Percentiles rank a stretch among this genome's conserved stretches.
Conservation (phyloP, 192 early-diverging fungal species). For the Umbelopsis sp. region DNA sequence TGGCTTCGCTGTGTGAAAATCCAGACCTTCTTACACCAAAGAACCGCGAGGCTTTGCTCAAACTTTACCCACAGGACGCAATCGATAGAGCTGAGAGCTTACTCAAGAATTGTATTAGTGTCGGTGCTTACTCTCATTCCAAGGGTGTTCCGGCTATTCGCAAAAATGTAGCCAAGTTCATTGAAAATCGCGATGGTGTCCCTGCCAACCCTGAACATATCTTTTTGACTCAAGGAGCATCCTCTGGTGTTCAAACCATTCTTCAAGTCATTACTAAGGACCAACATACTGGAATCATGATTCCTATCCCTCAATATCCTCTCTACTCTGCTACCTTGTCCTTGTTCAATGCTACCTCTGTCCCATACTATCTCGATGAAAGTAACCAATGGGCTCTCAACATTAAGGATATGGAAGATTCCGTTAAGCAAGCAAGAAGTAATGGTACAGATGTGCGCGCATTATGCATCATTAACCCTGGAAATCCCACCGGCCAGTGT, state of each 20-base stretch:
- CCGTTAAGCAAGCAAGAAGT: slow-evolving; percentile 63
- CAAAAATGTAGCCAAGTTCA: slow-evolving; percentile 88
- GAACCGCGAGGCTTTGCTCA: slow-evolving; percentile 49
- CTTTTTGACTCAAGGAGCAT: slow-evolving; percentile 92
- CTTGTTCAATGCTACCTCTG: slow-evolving; percentile 80
- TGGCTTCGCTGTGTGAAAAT: slow-evolving; percentile 87
- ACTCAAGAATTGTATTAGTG: slow-evolving; percentile 67
- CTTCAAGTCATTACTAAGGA: slow-evolving; percentile 84
- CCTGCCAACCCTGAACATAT: slow-evolving; percentile 82
- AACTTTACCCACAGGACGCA: slow-evolving; percentile 84
- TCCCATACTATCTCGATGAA: slow-evolving; percentile 95
- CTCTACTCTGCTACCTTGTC: slow-evolving; percentile 94
- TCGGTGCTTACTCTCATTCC: slow-evolving; percentile 95
- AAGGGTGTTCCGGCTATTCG: slow-evolving; percentile 87
- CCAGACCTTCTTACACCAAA: slow-evolving; percentile 73
- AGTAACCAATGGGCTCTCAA: slow-evolving; percentile 79
- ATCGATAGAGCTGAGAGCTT: slow-evolving; percentile 82
- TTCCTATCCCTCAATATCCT: slow-evolving; percentile 99
- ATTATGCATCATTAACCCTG: slow-evolving; percentile 96
- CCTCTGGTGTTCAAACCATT: slow-evolving; percentile 89
- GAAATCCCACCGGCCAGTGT: slow-evolving; percentile 97
- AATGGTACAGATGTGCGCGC: slow-evolving; percentile 89
- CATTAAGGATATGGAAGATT: slow-evolving; percentile 62
- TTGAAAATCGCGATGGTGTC: slow-evolving; percentile 87
- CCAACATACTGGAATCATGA: slow-evolving; percentile 91